A percentile compares a stretch with the other conserved stretches of the same genome.
Conservation (phyloP, 352 stramenopile species). For the Phytophthora kernoviae region DNA sequence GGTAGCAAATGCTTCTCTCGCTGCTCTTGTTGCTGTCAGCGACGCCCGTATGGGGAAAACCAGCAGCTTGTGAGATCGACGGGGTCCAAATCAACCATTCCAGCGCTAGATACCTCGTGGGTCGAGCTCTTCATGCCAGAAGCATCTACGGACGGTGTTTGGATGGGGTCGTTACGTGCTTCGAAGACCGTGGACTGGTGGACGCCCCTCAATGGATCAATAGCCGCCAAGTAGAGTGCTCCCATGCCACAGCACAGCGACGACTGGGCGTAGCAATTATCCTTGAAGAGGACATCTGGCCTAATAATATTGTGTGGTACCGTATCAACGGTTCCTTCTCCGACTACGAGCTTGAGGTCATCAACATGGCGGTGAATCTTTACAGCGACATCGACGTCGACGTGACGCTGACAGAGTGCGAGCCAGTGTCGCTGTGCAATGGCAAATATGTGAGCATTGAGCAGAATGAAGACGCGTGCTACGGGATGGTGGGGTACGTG, state of each 20-base stretch:
- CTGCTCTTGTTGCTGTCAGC: constrained; percentile 17
- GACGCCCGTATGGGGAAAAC: constrained; percentile 10
- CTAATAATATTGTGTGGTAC: constrained; percentile 72
- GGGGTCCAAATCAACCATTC: constrained; percentile 48
- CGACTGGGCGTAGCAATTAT: constrained; percentile 64
- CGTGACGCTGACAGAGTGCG: constrained; percentile 69
- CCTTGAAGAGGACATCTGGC: constrained; percentile 66
- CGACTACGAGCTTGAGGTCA: constrained; percentile 46
- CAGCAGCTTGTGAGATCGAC: constrained; percentile 44
- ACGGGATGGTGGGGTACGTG: constrained; percentile 77
- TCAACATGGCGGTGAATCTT: constrained; percentile 57
- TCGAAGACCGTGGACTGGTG: constrained; percentile 65
- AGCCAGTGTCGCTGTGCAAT: constrained; percentile 56
- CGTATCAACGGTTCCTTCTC: constrained; percentile 62
- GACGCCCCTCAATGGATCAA: constrained; percentile 56
- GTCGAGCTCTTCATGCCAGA: constrained; percentile 43
- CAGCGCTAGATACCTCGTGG: constrained; percentile 57
- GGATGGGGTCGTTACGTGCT: constrained; percentile 51
- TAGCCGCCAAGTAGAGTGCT: constrained; percentile 44
- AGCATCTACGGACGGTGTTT: constrained; percentile 63
- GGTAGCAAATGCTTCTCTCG: constrained; percentile 13
- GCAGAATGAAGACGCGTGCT: constrained; percentile 72
- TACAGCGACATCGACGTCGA: constrained; percentile 66
- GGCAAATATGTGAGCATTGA: constrained; percentile 78
- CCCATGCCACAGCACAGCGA: constrained; percentile 26